Evolutionary conservation across 2,329 filamentous ascomycete species (phyloP), one percentile per base, ranked within the genome.

Genomic region (Neocucurbitaria cava): DNA sequence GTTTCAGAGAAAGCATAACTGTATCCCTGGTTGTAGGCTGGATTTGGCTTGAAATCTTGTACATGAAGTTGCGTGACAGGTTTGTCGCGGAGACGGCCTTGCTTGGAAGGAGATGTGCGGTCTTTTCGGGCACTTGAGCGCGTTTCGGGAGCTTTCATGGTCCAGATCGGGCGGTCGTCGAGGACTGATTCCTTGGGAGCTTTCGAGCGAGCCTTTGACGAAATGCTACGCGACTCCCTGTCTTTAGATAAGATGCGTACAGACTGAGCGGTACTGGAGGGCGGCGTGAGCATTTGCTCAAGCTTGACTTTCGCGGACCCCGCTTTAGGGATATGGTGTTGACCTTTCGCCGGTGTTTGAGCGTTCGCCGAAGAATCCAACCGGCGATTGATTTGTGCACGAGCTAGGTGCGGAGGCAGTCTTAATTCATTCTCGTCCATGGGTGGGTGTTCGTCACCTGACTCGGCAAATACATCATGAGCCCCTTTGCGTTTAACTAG

Each of bases 41-140:
- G 88, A 60, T 96, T 96, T 64, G 95, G 81, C 71, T 89, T 94
- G 80, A 96, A 97, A 74, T 96, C 89, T 11, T 86, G 84, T 1
- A 89, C 78, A 13, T 78, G 78, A 11, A 96, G 81, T 30, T 83
- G 78, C 0, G 81, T 76, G 3, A 87, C 59, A 0, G 87, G 83
- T 46, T 82, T 85, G 9, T 80, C 72, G 44, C 91, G 85, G n/a
- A 74, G 65, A 20, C 54, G 62, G 7, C 26, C 40, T 18, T 58
- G 48, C 3, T 56, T 61, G 21, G 50, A 28, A 15, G 56, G 48
- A 0, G 54, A 42, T 9, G 24, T 15, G 3, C 47, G 49, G 7
- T 24, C 28, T 47, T 45, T 67, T 10, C 49, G 60, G 9, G 54
- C 18, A 23, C 47, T 54, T 5, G 50, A 46, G 8, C 60, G 61